Conservation (phyloP, 305 asterid genomes). For the Coffea humblotiana region DNA sequence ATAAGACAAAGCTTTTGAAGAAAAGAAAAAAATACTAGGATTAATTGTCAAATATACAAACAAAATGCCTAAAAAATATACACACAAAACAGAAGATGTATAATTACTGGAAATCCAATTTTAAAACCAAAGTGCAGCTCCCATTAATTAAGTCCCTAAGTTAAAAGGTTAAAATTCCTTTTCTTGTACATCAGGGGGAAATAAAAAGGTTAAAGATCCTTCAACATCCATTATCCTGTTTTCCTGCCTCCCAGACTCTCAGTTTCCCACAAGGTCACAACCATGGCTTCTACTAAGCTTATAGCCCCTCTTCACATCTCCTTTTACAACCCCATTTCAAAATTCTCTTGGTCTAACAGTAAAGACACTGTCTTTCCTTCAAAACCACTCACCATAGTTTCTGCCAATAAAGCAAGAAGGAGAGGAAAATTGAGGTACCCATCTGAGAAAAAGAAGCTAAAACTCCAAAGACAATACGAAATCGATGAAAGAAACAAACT, state of each 20-base stretch:
- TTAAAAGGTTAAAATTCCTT: too few species aligned
- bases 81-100: too few species aligned
- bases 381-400: constrained; percentile 30
- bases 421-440: constrained; percentile 91
- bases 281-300: constrained; percentile 37
- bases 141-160: too few species aligned
- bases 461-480: constrained; percentile 37
- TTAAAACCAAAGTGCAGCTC: too few species aligned
- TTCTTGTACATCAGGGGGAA: too few species aligned
- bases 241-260: background rate
- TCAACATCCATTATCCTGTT: constrained; percentile 2
- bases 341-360: constrained; percentile 27
- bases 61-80: too few species aligned
- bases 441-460: constrained; percentile 88
- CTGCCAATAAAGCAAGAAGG: constrained; percentile 69
- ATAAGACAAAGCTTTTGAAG: too few species aligned
- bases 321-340: constrained; percentile 29
- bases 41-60: too few species aligned
- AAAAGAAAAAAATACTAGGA: too few species aligned
- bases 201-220: too few species aligned
- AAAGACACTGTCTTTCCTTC: constrained; percentile 22
- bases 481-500: constrained; percentile 34
- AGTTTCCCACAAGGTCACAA: constrained; percentile 19
- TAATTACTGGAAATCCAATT: too few species aligned
- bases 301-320: constrained; percentile 32